Conservation (phyloP, 768 basidiomycete genomes). For the Phaffia tasmanica region DNA sequence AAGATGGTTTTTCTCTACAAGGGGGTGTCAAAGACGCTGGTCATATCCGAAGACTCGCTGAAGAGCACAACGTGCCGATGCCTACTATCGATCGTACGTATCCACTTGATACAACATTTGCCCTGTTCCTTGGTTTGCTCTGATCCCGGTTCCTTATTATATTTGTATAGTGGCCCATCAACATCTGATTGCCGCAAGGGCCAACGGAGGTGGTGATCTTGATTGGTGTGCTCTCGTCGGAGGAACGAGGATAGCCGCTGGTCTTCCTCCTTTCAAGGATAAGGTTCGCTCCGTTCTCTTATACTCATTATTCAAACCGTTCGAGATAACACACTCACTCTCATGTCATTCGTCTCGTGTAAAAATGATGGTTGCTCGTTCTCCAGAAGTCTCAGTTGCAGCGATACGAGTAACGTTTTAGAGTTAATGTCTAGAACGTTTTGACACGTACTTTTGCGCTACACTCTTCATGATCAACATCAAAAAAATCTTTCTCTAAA, state of each 20-base stretch:
- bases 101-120: background rate
- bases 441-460: too few relatives aligned
- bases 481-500: too few relatives aligned
- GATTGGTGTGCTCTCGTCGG: slow-evolving; percentile 79
- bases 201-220: slow-evolving; percentile 52
- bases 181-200: slow-evolving; percentile 66
- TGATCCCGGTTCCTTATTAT: background rate
- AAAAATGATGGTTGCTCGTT: background rate
- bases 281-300: slow-evolving; percentile 9
- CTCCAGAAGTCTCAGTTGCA: slow-evolving; percentile 5
- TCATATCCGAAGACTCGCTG: slow-evolving; percentile 54
- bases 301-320: too few relatives aligned
- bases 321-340: background rate
- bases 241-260: slow-evolving; percentile 63
- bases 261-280: slow-evolving; percentile 40
- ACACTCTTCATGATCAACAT: too few relatives aligned
- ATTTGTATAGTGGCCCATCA: slow-evolving; percentile 47
- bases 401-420: slow-evolving; percentile 1
- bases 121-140: background rate
- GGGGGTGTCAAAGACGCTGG: slow-evolving; percentile 77
- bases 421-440: background rate
- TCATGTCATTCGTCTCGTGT: background rate
- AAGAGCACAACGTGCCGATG: slow-evolving; percentile 42
- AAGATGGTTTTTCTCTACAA: slow-evolving; percentile 63
- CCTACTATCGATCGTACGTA: slow-evolving; percentile 35